These are phyloP conservation scores for Hymenoscyphus repandus DNA, from an alignment of 2,329 filamentous ascomycete genomes.

Conservation along the genomic window DNA sequence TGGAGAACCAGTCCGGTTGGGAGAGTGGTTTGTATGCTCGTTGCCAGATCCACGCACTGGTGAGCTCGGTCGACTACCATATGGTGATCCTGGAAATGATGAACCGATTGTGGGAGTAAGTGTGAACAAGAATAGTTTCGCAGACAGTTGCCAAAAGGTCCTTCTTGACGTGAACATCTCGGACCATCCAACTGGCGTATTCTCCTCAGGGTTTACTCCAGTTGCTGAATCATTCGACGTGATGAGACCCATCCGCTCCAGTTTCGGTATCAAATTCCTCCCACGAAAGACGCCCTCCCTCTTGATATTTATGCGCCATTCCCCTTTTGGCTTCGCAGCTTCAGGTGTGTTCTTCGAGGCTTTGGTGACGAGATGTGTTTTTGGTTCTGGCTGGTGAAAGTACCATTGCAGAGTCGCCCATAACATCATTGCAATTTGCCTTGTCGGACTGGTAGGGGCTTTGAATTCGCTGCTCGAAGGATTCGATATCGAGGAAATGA, in stretches of 20 bases:
- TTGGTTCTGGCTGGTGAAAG: constrained; percentile 80
- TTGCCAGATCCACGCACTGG: constrained; percentile 36
- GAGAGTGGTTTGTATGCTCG: constrained; percentile 25
- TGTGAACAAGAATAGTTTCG: constrained; percentile 82
- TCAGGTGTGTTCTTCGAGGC: constrained; percentile 61
- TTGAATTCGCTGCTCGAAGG: constrained; percentile 77
- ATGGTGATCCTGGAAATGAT: constrained; percentile 46
- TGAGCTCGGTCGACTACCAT: constrained; percentile 48
- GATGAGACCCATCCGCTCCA: constrained; percentile 89
- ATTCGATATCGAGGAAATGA: constrained; percentile 87
- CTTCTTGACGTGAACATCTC: constrained; percentile 76
- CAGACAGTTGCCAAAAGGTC: constrained; percentile 89
- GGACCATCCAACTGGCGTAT: constrained; percentile 62
- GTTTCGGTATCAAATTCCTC: constrained; percentile 75
- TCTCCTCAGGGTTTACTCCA: constrained; percentile 57
- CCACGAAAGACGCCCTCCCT: constrained; percentile 84
- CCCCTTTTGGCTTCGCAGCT: constrained; percentile 68
- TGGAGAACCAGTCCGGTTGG: constrained; percentile 29
- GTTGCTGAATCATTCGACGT: constrained; percentile 70
- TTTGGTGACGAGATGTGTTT: constrained; percentile 55
- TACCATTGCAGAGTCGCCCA: constrained; percentile 97
- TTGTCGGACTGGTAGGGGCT: constrained; percentile 71
- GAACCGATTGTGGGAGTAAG: constrained; percentile 49
- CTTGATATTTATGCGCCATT: constrained; percentile 82
- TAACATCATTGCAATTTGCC: constrained; percentile 94